Evolutionary conservation across 345 rosid genomes (phyloP), one percentile per base, ranked within the genome.

Genomic region (Arabis alpina): DNA sequence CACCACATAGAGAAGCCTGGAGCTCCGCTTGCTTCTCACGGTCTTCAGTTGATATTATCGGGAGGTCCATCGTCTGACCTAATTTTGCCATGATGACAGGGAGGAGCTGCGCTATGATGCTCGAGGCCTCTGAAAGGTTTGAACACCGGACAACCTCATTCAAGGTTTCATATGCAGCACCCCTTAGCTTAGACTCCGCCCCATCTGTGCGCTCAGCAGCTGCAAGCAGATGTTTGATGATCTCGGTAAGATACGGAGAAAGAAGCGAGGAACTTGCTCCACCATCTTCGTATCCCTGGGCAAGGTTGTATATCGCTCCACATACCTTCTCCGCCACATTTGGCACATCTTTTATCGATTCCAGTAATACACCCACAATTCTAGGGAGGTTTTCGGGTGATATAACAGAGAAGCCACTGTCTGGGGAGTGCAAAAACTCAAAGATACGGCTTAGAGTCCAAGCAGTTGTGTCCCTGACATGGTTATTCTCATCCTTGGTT

Each of bases 391-490:
- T 89, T 74, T 80, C 92, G 3, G 81, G 75, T 40, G 95, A 74
- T 50, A 91, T 87, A 34, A 89, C 82, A 61, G 93, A 82, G 79
- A 83, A 85, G 6, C 91, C 95, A 61, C 51, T 67, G 39, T 91
- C 82, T 49, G 91, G 93, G 74, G 84, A 51, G 74, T 94, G 97
- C 83, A 94, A 68, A 66, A 94, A 79, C 87, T 94, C 97, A 78
- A 94, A 94, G 68, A 89, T 80, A 14, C 97, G 91, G 61, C 96
- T 77, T 40, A 94, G 88, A 55, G 99, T 84, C 99, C 97, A 93
- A 8, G 97, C 97, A 41, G 96, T 91, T 37, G 99, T 87, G 75
- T 93, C 97, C 78, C 88, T 88, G 71, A 94, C 99, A 48, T 94
- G 97, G 65, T 83, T 94, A 80, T 89, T 91, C 68, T 65, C 89